phyloP scores from a whole-genome alignment of 1,139 yeast genomes.

The Yamadazyma buinensis region DNA sequence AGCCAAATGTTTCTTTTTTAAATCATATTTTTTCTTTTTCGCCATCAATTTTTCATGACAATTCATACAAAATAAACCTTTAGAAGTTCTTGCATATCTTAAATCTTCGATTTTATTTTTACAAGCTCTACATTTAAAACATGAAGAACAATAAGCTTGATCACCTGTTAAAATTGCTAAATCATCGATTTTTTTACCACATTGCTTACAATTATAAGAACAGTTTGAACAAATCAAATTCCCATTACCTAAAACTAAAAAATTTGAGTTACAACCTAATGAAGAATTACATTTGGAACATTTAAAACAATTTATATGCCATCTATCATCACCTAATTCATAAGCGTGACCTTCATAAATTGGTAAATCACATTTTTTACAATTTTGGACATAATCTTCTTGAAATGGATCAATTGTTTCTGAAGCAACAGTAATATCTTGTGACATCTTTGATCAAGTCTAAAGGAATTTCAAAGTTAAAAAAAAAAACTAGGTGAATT shows the following conservation, averaged over 20 bases:
- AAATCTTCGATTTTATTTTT: slow-evolving; percentile 84
- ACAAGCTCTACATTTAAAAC: slow-evolving; percentile 91
- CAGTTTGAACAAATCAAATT: slow-evolving; percentile 87
- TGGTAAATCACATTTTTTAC: slow-evolving; percentile 42
- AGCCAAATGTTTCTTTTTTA: slow-evolving; percentile 34
- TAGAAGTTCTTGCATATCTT: slow-evolving; percentile 89
- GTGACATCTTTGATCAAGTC: background rate
- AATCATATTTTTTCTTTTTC: slow-evolving; percentile 54
- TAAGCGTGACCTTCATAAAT: slow-evolving; percentile 78
- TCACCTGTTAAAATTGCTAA: slow-evolving; percentile 95
- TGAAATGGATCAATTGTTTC: slow-evolving; percentile 13
- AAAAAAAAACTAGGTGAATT: too few relatives aligned
- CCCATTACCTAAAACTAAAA: slow-evolving; percentile 89
- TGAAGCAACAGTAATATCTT: slow-evolving; percentile 5
- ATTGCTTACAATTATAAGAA: slow-evolving; percentile 82
- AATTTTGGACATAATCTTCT: slow-evolving; percentile 23
- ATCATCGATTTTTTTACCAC: slow-evolving; percentile 89
- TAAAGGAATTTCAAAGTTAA: too few relatives aligned
- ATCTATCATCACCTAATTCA: slow-evolving; percentile 83
- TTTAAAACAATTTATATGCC: slow-evolving; percentile 92
- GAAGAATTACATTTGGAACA: slow-evolving; percentile 80
- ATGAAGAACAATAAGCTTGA: slow-evolving; percentile 88
- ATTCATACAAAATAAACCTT: slow-evolving; percentile 88
- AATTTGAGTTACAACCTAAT: slow-evolving; percentile 83
- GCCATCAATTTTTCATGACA: slow-evolving; percentile 87